These are phyloP conservation scores for Fusarium verrucosum DNA, from an alignment of 2,329 filamentous ascomycete genomes.

Conservation along the genomic window DNA sequence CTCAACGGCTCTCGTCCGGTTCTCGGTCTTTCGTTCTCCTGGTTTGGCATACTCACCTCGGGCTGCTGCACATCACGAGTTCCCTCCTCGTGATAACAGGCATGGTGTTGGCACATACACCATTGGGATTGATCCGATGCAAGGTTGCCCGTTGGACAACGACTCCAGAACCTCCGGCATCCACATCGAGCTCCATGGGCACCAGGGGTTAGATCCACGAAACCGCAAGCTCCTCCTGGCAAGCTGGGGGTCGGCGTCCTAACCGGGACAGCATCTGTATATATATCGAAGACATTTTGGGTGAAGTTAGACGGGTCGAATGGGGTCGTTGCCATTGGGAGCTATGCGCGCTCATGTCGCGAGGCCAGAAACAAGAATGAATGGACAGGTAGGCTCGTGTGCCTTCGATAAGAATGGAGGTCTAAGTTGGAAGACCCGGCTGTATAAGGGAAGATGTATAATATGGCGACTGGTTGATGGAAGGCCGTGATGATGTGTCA, in stretches of 20 bases:
- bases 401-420: constrained; percentile 1
- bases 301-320: constrained; percentile 57
- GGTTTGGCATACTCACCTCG: constrained; percentile 47
- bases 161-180: constrained; percentile 69
- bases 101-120: constrained; percentile 72
- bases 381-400: constrained; percentile 11
- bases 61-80: constrained; percentile 39
- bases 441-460: not conserved
- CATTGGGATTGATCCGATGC: constrained; percentile 57
- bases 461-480: constrained; percentile 20
- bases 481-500: constrained; percentile 38
- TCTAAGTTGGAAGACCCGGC: not conserved
- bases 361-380: constrained; percentile 14
- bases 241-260: constrained; percentile 48
- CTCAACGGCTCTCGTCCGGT: constrained; percentile 61
- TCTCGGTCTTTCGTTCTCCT: constrained; percentile 64
- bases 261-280: constrained; percentile 56
- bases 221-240: constrained; percentile 66
- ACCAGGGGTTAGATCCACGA: constrained; percentile 62
- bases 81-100: constrained; percentile 67
- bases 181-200: constrained; percentile 64
- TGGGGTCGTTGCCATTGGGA: constrained; percentile 62
- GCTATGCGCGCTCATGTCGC: constrained; percentile 45
- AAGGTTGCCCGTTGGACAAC: constrained; percentile 49
- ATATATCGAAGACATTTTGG: constrained; percentile 64